These are phyloP conservation scores for Backusella australiensis DNA, from an alignment of 192 early-diverging fungal species.

Conservation along the genomic window DNA sequence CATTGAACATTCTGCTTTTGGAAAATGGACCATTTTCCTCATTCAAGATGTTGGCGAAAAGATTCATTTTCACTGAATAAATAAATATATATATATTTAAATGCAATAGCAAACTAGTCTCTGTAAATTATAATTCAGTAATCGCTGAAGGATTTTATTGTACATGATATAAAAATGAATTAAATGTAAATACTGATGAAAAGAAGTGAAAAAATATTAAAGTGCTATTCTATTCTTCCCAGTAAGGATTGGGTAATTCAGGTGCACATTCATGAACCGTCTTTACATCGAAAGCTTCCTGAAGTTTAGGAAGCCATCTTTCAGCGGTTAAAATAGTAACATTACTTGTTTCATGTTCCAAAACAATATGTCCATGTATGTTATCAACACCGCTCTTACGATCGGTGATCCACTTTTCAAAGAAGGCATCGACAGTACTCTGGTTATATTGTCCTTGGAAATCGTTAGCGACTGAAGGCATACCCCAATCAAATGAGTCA, in stretches of 20 bases:
- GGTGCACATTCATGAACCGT: constrained; percentile 34
- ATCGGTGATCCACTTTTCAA: constrained; percentile 22
- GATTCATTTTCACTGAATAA: background rate
- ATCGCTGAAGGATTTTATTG: background rate
- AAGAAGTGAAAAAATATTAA: background rate
- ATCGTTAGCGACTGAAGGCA: constrained; percentile 18
- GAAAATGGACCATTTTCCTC: background rate
- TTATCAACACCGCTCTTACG: constrained; percentile 11
- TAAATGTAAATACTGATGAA: background rate
- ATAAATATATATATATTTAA: background rate
- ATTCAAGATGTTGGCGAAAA: background rate
- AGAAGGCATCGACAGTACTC: constrained; percentile 24
- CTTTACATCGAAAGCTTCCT: constrained; percentile 34
- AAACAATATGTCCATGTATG: constrained; percentile 31
- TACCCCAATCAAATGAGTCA: constrained; percentile 39
- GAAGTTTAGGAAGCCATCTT: constrained; percentile 39
- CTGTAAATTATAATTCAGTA: background rate
- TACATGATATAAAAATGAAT: background rate
- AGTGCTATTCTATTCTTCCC: constrained; percentile 18
- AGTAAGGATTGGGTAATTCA: constrained; percentile 36
- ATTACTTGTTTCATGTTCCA: constrained; percentile 41
- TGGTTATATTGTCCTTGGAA: background rate
- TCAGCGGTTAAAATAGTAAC: constrained; percentile 37
- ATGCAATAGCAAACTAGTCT: background rate
- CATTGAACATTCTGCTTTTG: background rate